Base-by-base conservation (phyloP, 805 yeast genomes). In the Ogataea pilisensis region DNA sequence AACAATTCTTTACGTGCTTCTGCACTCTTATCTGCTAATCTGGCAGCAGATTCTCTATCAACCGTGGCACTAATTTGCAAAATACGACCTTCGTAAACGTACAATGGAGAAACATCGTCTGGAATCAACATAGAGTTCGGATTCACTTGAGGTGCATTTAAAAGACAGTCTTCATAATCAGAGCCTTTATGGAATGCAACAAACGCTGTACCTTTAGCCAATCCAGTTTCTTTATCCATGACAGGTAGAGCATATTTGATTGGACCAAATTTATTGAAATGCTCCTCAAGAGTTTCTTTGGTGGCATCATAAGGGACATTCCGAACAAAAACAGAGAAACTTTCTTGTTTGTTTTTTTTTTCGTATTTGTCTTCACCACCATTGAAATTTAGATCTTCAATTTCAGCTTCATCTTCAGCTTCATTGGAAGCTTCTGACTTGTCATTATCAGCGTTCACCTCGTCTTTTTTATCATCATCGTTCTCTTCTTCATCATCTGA, bases 271-370 rank as follows among this genome's bases (percentile, higher is more conserved):
- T 78, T 75, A 43, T 66, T 63, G 55, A 93, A 93, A 60, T 91
- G 98, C 38, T 80, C 87, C 35, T 69, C 72, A 30, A 93, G 70
- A 2, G 82, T 63, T 41, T 90, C 97, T 35, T 75, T 75, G 27
- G 95, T 88, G 4, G 96, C 95, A 63, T 88, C 96, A 57, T 91
- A 93, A 1, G 99, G 98, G 27, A 93, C 78, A 57, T 93, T 93
- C 58, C 99, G 79, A 9, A 93, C 86, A 58, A 93, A 93, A 19
- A 93, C 64, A 5, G 95, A 82, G 48, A 56, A 84, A 5, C 75
- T 69, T 51, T 85, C 93, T 58, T 78, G 82, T 59, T 69, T 82
- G 61, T 85, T 85, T 46, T 56, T 64, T 28, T 61, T 60, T 21
- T 18, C 58, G 35, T 55, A 60, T 20, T 52, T 57, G 2, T 55